phyloP scores from a whole-genome alignment of 163 green algal species.

The Scenedesmus sp. region DNA sequence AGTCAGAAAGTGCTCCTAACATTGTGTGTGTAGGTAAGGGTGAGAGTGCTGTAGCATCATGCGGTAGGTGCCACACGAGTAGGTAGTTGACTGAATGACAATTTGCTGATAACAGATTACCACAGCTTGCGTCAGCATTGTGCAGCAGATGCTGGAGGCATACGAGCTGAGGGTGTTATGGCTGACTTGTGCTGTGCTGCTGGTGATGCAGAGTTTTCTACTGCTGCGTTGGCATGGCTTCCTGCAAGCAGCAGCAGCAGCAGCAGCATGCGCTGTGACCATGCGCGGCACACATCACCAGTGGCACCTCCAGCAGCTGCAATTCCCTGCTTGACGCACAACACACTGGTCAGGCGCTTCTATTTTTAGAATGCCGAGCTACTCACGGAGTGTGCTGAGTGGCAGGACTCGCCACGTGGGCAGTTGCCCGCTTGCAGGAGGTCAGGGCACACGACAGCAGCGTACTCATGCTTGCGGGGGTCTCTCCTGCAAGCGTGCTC shows the following conservation, averaged over 20 bases:
- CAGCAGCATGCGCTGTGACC: not conserved
- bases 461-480: not conserved
- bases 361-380: not conserved
- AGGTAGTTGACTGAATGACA: not conserved
- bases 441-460: not conserved
- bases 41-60: not conserved
- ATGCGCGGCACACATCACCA: too few relatives aligned
- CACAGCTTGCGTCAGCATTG: not conserved
- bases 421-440: slow-evolving; percentile 71
- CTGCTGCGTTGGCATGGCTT: not conserved
- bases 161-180: too few relatives aligned
- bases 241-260: not conserved
- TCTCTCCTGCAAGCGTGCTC: slow-evolving; percentile 4
- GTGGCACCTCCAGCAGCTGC: not conserved
- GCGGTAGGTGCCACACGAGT: not conserved
- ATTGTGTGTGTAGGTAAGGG: not conserved
- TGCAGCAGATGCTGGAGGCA: not conserved
- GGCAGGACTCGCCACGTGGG: slow-evolving; percentile 77
- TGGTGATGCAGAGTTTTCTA: not conserved
- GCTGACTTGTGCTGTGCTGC: too few relatives aligned
- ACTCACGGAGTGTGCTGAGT: slow-evolving; percentile 83
- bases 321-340: not conserved
- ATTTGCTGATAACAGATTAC: not conserved
- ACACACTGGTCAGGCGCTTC: not conserved
- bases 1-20: not conserved